These are phyloP conservation scores for Miscanthus sacchariflorus DNA, from an alignment of 202 grass and related monocot genomes.

Conservation along the genomic window DNA sequence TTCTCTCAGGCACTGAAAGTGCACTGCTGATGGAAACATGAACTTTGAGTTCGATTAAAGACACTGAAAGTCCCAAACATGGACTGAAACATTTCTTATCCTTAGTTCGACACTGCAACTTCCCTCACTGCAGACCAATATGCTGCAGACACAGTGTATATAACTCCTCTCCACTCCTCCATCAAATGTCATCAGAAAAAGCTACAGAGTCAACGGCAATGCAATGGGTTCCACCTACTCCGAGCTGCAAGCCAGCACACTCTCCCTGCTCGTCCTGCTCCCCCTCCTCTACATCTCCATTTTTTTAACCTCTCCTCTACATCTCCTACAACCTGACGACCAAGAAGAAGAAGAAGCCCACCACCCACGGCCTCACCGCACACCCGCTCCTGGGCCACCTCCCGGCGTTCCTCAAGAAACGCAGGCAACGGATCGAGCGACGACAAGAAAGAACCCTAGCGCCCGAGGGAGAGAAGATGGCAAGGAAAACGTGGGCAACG, in stretches of 20 bases:
- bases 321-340: not conserved
- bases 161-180: not conserved
- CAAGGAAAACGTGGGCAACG: no score
- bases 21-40: no score
- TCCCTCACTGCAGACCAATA: no score
- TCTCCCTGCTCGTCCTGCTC: constrained; percentile 3
- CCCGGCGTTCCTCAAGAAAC: not conserved
- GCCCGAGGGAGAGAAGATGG: no score
- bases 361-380: constrained; percentile 45
- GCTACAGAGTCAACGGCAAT: not conserved
- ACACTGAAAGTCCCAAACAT: no score
- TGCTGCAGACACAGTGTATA: no score
- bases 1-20: no score
- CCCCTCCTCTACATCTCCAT: not conserved
- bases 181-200: not conserved
- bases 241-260: not conserved
- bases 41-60: no score
- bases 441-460: no score
- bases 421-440: no score
- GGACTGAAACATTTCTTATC: no score
- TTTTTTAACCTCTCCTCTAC: not conserved
- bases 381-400: constrained; percentile 58
- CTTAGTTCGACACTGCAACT: no score
- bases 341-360: constrained; percentile 36
- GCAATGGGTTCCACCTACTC: not conserved